These are phyloP conservation scores for Apiospora saccharicola DNA, from an alignment of 2,329 filamentous ascomycete genomes.

Conservation along the genomic window DNA sequence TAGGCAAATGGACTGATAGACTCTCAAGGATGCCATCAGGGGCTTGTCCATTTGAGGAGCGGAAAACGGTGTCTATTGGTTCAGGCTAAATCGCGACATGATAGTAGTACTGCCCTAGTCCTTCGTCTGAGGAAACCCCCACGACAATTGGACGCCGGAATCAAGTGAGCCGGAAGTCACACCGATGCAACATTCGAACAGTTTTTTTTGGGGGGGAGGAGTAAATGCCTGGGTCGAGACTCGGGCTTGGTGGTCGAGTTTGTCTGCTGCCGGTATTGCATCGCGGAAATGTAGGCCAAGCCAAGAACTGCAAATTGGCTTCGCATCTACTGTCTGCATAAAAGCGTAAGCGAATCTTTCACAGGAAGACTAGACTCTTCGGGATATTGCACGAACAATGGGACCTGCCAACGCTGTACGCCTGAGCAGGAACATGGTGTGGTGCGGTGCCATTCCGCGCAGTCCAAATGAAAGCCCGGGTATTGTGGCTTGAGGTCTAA, in stretches of 20 bases:
- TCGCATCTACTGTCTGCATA: background rate
- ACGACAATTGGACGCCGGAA: background rate
- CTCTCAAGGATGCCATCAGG: background rate
- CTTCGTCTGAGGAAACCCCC: background rate
- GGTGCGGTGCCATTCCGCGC: background rate
- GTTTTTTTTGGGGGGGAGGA: background rate
- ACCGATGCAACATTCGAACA: background rate
- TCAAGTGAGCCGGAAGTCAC: background rate
- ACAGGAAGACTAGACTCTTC: background rate
- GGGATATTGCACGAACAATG: background rate
- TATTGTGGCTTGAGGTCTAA: background rate
- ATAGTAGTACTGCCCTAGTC: background rate
- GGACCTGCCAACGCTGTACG: background rate
- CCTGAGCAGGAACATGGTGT: background rate
- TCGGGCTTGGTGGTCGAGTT: background rate
- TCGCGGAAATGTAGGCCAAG: background rate
- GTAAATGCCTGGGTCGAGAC: background rate
- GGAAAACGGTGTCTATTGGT: background rate
- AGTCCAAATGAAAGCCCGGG: background rate
- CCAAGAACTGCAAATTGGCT: conserved; percentile 1
- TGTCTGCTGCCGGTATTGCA: background rate
- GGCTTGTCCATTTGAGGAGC: conserved; percentile 6
- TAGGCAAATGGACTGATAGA: conserved; percentile 14
- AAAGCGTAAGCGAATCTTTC: background rate
- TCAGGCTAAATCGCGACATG: conserved; percentile 10